Percentiles rank a stretch among this genome's conserved stretches.
phyloP scores from a whole-genome alignment of 306 rosid genomes.

The Senna siamea region DNA sequence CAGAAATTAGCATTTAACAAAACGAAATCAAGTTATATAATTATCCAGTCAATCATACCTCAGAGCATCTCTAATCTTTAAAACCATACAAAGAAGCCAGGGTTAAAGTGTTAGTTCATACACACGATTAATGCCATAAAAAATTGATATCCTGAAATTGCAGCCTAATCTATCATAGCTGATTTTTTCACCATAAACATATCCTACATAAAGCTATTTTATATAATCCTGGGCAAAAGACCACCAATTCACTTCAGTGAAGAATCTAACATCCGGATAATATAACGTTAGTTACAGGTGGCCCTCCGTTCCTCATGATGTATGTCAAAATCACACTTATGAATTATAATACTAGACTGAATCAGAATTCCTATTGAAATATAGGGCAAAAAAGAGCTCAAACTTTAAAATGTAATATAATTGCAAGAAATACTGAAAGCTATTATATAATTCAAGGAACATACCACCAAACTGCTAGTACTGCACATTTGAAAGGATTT shows the following conservation, averaged over 20 bases:
- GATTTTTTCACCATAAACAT: constrained; percentile 5
- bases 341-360: neutral
- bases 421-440: neutral
- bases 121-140: neutral
- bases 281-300: neutral
- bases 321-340: neutral
- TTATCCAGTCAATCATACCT: neutral
- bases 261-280: constrained; percentile 11
- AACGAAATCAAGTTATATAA: constrained; percentile 8
- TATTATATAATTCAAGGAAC: constrained; percentile 22
- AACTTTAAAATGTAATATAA: constrained; percentile 2
- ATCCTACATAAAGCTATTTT: constrained; percentile 12
- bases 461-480: constrained; percentile 56
- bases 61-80: constrained; percentile 14
- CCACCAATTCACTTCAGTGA: neutral
- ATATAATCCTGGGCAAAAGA: neutral
- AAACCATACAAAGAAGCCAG: constrained; percentile 3
- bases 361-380: neutral
- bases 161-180: neutral
- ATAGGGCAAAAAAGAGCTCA: neutral
- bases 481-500: constrained; percentile 53
- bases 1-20: constrained; percentile 26
- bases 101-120: neutral
- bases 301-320: neutral
- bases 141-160: neutral